Evolutionary conservation across 2,329 filamentous ascomycete genomes (phyloP).

Genomic region (Aureobasidium zeae): DNA sequence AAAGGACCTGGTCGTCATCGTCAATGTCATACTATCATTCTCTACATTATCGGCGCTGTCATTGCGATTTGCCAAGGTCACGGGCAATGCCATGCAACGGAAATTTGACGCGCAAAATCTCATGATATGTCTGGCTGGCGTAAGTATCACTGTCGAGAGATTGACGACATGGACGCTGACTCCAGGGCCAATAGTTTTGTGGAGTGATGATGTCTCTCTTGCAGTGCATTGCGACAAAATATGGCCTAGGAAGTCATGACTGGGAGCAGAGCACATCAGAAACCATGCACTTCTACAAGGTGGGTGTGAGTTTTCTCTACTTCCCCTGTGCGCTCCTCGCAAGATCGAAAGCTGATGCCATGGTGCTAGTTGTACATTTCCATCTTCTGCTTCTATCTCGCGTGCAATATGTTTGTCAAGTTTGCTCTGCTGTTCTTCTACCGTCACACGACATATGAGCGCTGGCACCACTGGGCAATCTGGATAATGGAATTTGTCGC

Average conservation of each 20-base stretch:
- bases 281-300: constrained; percentile 17
- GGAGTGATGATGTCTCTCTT: constrained; percentile 17
- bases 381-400: constrained; percentile 31
- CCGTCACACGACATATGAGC: constrained; percentile 28
- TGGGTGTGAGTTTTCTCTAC: constrained; percentile 13
- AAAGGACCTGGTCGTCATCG: constrained; percentile 12
- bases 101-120: constrained; percentile 14
- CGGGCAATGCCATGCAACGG: constrained; percentile 11
- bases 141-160: neutral
- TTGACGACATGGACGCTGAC: neutral
- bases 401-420: constrained; percentile 34
- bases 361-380: constrained; percentile 21
- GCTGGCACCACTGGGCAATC: constrained; percentile 23
- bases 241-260: constrained; percentile 16
- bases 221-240: constrained; percentile 18
- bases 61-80: constrained; percentile 13
- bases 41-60: constrained; percentile 4
- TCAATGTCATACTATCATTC: constrained; percentile 12
- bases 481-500: constrained; percentile 29
- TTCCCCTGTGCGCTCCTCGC: too few species aligned
- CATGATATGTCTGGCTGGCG: constrained; percentile 13
- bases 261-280: constrained; percentile 4
- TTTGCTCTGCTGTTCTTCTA: constrained; percentile 34
- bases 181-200: constrained; percentile 13
- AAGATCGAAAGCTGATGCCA: neutral